A percentile compares a stretch with the other conserved stretches of the same genome.
These are phyloP conservation scores for Amylocystis lapponica DNA, from an alignment of 768 basidiomycete species.

Conservation along the genomic window DNA sequence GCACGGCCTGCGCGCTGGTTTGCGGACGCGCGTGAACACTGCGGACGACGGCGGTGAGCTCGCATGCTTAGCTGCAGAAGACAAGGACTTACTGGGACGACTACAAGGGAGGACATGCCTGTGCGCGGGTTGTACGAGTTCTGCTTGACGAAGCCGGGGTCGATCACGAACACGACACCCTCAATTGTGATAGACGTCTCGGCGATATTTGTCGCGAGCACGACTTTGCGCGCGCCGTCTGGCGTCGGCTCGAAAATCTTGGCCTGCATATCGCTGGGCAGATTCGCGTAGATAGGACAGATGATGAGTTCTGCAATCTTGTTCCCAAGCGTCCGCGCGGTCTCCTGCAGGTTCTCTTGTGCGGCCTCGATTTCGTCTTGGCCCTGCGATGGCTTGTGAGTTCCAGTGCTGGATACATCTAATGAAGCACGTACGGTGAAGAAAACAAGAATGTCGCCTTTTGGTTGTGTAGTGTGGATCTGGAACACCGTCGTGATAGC, in stretches of 20 bases:
- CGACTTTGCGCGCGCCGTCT: slow-evolving; percentile 93
- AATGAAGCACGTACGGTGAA: slow-evolving; percentile 62
- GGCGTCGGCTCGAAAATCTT: slow-evolving; percentile 99
- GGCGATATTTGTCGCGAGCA: slow-evolving; percentile 98
- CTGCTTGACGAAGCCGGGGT: slow-evolving; percentile 99
- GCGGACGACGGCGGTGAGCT: not conserved
- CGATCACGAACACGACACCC: slow-evolving; percentile 98
- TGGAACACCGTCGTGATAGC: slow-evolving; percentile 99
- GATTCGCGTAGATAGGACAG: slow-evolving; percentile 96
- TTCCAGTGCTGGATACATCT: not conserved
- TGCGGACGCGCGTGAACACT: slow-evolving; percentile 97
- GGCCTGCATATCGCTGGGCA: slow-evolving; percentile 99
- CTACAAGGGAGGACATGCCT: slow-evolving; percentile 94
- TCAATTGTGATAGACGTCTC: slow-evolving; percentile 99
- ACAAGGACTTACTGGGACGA: slow-evolving; percentile 91
- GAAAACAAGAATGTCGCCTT: slow-evolving; percentile 97
- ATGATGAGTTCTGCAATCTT: slow-evolving; percentile 92
- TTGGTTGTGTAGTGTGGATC: slow-evolving; percentile 97
- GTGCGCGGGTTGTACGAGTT: slow-evolving; percentile 98
- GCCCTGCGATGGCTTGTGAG: slow-evolving; percentile 45
- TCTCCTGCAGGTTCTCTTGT: slow-evolving; percentile 94
- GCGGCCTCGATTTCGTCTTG: slow-evolving; percentile 99
- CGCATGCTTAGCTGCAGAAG: not conserved
- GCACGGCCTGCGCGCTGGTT: slow-evolving; percentile 97
- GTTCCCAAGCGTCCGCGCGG: slow-evolving; percentile 89